Evolutionary conservation across 768 basidiomycete species (phyloP).

Genomic region (Filobasidium floriforme): DNA sequence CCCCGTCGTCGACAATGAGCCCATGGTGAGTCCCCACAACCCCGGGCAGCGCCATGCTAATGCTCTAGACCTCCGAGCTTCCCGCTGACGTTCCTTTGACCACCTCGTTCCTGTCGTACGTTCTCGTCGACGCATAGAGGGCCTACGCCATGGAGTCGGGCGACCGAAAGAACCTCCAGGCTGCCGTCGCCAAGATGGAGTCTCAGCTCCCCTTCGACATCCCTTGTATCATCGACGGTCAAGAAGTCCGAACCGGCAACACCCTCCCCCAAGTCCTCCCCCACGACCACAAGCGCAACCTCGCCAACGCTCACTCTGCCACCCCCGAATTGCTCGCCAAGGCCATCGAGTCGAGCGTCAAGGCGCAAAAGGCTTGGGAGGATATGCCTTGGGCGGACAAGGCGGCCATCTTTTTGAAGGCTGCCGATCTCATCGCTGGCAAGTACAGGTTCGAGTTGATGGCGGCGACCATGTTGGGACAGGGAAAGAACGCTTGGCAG

Average conservation of each 20-base stretch:
- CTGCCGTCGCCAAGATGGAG: constrained; percentile 71
- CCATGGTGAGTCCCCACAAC: constrained; percentile 58
- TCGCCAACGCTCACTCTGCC: constrained; percentile 84
- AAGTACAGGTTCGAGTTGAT: constrained; percentile 93
- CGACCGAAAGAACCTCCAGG: constrained; percentile 67
- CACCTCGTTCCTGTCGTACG: constrained; percentile 8
- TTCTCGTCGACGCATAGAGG: constrained; percentile 50
- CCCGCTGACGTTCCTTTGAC: not conserved
- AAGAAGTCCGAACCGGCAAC: constrained; percentile 70
- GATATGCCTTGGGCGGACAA: constrained; percentile 91
- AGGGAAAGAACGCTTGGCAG: constrained; percentile 99
- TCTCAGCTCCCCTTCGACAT: constrained; percentile 80
- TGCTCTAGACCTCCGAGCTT: not conserved
- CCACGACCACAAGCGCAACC: constrained; percentile 69
- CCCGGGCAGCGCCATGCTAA: not conserved
- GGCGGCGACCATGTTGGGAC: constrained; percentile 95
- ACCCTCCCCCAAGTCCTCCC: constrained; percentile 73
- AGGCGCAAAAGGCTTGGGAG: constrained; percentile 85
- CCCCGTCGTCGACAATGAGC: constrained; percentile 83
- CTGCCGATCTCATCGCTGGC: constrained; percentile 87
- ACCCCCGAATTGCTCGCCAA: constrained; percentile 62
- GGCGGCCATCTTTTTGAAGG: constrained; percentile 96
- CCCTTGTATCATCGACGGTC: constrained; percentile 85
- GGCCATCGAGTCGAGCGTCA: constrained; percentile 81
- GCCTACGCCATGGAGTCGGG: constrained; percentile 68